These are phyloP conservation scores for Colletotrichum horii DNA, from an alignment of 2,329 filamentous ascomycete genomes.

Conservation along the genomic window DNA sequence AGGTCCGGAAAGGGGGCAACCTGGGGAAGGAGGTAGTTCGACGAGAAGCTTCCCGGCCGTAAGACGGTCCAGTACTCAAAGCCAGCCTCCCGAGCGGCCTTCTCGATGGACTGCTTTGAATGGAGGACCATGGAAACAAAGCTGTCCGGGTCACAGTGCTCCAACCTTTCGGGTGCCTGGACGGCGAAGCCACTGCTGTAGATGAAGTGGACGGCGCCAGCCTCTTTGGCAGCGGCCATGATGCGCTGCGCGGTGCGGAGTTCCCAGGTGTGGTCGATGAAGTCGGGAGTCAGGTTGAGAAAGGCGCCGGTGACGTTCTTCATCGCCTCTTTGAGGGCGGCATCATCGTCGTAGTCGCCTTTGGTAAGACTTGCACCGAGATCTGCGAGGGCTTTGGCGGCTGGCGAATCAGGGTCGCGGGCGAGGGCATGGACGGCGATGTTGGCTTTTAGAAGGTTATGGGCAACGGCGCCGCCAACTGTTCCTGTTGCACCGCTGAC, in stretches of 20 bases:
- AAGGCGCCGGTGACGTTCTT: constrained; percentile 36
- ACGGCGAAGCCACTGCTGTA: constrained; percentile 39
- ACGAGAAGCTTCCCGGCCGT: constrained; percentile 56
- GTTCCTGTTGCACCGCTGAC: constrained; percentile 44
- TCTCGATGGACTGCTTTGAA: constrained; percentile 48
- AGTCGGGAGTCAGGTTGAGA: constrained; percentile 36
- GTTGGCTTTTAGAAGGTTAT: constrained; percentile 34
- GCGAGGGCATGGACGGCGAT: constrained; percentile 34
- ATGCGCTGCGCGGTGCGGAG: constrained; percentile 33
- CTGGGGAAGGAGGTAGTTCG: constrained; percentile 51
- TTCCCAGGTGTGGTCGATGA: constrained; percentile 34
- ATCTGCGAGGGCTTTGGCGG: constrained; percentile 30
- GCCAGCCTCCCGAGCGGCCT: constrained; percentile 36
- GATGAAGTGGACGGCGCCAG: constrained; percentile 41
- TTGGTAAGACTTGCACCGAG: constrained; percentile 36
- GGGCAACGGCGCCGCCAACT: constrained; percentile 41
- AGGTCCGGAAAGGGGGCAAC: constrained; percentile 45
- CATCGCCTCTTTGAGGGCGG: constrained; percentile 32
- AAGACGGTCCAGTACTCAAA: constrained; percentile 53
- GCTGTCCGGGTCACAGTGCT: constrained; percentile 29
- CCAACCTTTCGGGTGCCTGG: constrained; percentile 31
- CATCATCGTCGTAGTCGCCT: constrained; percentile 38
- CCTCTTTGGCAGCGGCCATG: constrained; percentile 39
- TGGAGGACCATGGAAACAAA: constrained; percentile 34
- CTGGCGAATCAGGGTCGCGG: constrained; percentile 33